Conservation (phyloP, 495 filamentous ascomycete genomes). For the Penicillium chermesinum region DNA sequence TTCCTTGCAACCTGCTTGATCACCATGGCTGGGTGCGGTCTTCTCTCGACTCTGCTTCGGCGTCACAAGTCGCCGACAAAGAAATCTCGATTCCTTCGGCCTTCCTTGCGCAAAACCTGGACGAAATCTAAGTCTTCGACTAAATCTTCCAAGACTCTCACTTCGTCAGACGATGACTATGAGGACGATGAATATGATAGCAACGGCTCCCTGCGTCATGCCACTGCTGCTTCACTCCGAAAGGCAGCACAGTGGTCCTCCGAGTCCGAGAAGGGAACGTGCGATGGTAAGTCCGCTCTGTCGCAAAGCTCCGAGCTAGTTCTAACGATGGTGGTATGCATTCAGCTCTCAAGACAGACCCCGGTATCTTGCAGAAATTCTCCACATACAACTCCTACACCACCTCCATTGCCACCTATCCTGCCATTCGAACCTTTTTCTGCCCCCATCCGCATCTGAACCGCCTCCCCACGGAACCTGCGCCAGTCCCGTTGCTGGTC, state of each 20-base stretch:
- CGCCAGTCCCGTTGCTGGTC: constrained; percentile 76
- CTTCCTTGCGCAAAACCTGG: constrained; percentile 21
- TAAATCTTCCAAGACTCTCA: constrained; percentile 31
- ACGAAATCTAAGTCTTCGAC: constrained; percentile 27
- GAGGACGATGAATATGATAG: constrained; percentile 44
- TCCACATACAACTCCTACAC: constrained; percentile 67
- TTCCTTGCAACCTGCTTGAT: constrained; percentile 34
- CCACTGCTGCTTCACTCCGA: constrained; percentile 15
- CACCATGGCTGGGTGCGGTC: constrained; percentile 40
- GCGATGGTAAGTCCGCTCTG: constrained; percentile 26
- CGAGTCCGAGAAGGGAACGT: constrained; percentile 23
- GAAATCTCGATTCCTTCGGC: constrained; percentile 17
- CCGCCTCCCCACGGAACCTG: constrained; percentile 66
- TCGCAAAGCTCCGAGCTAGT: not conserved
- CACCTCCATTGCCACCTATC: constrained; percentile 65
- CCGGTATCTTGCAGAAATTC: constrained; percentile 70
- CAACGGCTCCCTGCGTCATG: constrained; percentile 33
- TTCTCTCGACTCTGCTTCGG: constrained; percentile 33
- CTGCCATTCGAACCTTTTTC: constrained; percentile 76
- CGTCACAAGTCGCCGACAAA: constrained; percentile 17
- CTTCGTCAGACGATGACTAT: constrained; percentile 41
- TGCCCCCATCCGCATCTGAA: constrained; percentile 72
- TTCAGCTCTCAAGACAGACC: constrained; percentile 53
- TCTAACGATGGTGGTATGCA: constrained; percentile 4
- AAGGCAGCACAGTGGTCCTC: constrained; percentile 16